Base-by-base conservation (phyloP, 805 yeast genomes). In the Candida golubevii region DNA sequence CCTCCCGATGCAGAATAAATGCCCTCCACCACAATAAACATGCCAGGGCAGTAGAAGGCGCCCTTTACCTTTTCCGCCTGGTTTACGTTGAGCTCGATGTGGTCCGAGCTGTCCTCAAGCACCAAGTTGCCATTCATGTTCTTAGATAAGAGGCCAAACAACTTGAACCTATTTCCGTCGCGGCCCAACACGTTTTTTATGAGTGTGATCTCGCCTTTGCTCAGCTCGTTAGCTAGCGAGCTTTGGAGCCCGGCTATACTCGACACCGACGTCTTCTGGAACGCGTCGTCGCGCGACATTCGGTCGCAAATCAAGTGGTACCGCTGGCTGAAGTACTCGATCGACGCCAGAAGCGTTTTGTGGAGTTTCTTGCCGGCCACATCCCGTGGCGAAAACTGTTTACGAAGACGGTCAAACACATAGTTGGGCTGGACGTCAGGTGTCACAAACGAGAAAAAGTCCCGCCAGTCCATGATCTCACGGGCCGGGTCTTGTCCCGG, bases 141-240 rank as follows among this genome's bases (percentile, higher is more conserved):
- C 46, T 73, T 72, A 2, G 82, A 72, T 9, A 93, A 62, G 45
- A 89, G 67, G 0, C 99, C 99, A 56, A 90, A 80, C 2, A 93
- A 59, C 7, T 85, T 67, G 58, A 93, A 93, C 45, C 79, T 73
- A 42, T 78, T 72, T 5, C 91, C 91, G 55, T 85, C 85, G 43
- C 96, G 69, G 28, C 99, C 99, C 27, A 93, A 61, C 46, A 93
- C 67, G 61, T 90, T 90, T 56, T 90, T 90, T 42, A 93, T 81
- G 33, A 80, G 71, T 0, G 96, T 86, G 36, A 91, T 69, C 33
- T 60, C 63, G 38, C 52, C 49, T 33, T 48, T 49, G 8, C 18
- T 12, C n/a, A 45, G n/a, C 30, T 41, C 44, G 23, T 43, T 41
- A 6, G 36, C 35, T 34, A 52, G 42, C 13, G 46, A 36, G 26